Evolutionary conservation across 805 yeast species (phyloP).

Genomic region (Lachancea thermotolerans): DNA sequence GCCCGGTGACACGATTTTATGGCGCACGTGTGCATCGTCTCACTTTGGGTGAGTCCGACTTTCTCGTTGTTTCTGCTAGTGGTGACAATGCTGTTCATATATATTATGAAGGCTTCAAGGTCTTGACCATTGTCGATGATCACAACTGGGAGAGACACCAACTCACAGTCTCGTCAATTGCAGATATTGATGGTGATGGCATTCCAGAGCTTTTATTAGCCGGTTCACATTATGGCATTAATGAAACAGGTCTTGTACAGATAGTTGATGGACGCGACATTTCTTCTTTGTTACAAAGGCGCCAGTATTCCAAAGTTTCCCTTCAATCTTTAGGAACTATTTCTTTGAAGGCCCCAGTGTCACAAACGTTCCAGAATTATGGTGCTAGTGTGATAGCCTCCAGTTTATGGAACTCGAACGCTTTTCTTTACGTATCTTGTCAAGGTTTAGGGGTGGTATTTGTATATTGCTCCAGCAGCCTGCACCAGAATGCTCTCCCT

Average conservation of each 20-base stretch:
- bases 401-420: background rate
- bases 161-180: constrained; percentile 32
- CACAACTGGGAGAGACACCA: constrained; percentile 15
- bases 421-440: constrained; percentile 16
- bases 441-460: constrained; percentile 19
- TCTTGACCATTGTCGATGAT: constrained; percentile 24
- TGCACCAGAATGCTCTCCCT: constrained; percentile 13
- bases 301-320: constrained; percentile 4
- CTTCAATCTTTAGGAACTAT: constrained; percentile 8
- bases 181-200: constrained; percentile 35
- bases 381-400: constrained; percentile 17
- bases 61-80: constrained; percentile 45
- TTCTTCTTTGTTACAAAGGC: constrained; percentile 15
- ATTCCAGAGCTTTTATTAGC: constrained; percentile 39
- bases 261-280: constrained; percentile 14
- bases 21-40: constrained; percentile 37
- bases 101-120: constrained; percentile 23
- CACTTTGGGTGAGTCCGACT: constrained; percentile 26
- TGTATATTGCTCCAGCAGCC: constrained; percentile 9
- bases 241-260: constrained; percentile 18
- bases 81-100: constrained; percentile 42
- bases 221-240: constrained; percentile 36
- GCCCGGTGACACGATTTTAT: constrained; percentile 26
- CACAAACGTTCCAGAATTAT: constrained; percentile 17
- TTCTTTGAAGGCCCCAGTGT: constrained; percentile 12